These are phyloP conservation scores for Apiospora saccharicola DNA, from an alignment of 2,329 filamentous ascomycete genomes.

Conservation along the genomic window DNA sequence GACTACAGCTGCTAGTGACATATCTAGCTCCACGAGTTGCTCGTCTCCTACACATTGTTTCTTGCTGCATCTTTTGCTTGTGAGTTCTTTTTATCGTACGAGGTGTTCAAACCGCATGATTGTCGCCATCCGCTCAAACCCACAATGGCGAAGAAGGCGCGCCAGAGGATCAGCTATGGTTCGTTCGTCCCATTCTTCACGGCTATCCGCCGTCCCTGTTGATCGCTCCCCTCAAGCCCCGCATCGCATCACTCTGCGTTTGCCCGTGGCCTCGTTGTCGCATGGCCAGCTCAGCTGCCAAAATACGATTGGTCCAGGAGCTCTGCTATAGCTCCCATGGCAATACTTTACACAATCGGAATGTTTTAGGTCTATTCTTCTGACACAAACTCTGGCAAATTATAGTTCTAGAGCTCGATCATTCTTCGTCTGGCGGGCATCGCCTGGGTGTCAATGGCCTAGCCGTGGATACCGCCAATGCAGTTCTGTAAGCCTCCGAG, in stretches of 20 bases:
- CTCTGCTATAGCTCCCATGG: conserved; percentile 15
- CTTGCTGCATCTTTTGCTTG: conserved; percentile 31
- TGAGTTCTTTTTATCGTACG: conserved; percentile 15
- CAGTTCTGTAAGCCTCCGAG: conserved; percentile 75
- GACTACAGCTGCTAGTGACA: conserved; percentile 10
- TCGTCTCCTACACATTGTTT: not conserved
- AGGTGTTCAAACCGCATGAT: not conserved
- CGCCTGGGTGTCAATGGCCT: conserved; percentile 94
- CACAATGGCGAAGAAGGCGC: conserved; percentile 69
- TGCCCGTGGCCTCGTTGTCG: conserved; percentile 20
- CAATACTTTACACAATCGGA: conserved; percentile 26
- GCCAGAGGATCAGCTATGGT: conserved; percentile 74
- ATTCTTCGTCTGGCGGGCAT: conserved; percentile 76
- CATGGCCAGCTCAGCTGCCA: not conserved
- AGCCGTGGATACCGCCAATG: conserved; percentile 82
- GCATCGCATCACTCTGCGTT: conserved; percentile 31
- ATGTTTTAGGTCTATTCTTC: conserved; percentile 30
- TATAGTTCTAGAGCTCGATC: conserved; percentile 65
- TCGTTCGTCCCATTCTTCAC: conserved; percentile 39
- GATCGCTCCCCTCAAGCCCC: conserved; percentile 36
- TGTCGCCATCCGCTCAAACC: conserved; percentile 27
- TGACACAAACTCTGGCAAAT: conserved; percentile 26
- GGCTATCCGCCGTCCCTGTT: conserved; percentile 26
- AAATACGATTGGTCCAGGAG: conserved; percentile 1
- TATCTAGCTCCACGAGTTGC: conserved; percentile 16